These are phyloP conservation scores for Scopulariopsis brevicaulis DNA, from an alignment of 2,329 filamentous ascomycete genomes.

Conservation along the genomic window DNA sequence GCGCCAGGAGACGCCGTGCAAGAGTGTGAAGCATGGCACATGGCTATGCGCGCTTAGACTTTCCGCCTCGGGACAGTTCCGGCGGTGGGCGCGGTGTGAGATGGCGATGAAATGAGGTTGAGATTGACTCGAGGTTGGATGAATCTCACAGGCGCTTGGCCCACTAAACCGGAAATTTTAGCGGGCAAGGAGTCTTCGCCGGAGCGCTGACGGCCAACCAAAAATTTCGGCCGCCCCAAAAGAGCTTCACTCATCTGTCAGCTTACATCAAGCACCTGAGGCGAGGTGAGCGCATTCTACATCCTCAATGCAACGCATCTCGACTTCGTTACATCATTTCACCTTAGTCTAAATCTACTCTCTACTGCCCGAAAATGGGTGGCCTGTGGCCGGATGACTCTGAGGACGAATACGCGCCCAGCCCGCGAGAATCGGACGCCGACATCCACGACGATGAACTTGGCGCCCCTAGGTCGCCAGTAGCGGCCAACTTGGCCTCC, in stretches of 20 bases:
- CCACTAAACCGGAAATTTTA: neutral
- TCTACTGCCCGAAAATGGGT: neutral
- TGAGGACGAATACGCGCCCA: neutral
- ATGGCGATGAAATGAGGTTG: neutral
- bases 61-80: neutral
- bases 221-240: neutral
- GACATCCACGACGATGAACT: neutral
- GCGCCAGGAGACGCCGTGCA: neutral
- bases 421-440: neutral
- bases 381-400: slow-evolving; percentile 3
- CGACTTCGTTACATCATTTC: neutral
- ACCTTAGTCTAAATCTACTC: neutral
- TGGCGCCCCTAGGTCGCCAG: neutral
- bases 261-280: neutral
- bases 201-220: neutral
- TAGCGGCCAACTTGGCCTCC: neutral
- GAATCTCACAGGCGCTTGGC: neutral
- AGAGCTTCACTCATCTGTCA: neutral
- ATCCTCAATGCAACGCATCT: neutral
- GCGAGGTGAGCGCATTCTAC: neutral
- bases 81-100: neutral
- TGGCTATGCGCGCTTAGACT: neutral
- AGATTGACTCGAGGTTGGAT: neutral
- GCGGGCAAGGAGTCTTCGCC: neutral
- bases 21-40: slow-evolving; percentile 2